Percentiles rank a stretch among this genome's conserved stretches.
phyloP scores from a whole-genome alignment of 176 grass and related monocot genomes.

The Oryza officinalis region DNA sequence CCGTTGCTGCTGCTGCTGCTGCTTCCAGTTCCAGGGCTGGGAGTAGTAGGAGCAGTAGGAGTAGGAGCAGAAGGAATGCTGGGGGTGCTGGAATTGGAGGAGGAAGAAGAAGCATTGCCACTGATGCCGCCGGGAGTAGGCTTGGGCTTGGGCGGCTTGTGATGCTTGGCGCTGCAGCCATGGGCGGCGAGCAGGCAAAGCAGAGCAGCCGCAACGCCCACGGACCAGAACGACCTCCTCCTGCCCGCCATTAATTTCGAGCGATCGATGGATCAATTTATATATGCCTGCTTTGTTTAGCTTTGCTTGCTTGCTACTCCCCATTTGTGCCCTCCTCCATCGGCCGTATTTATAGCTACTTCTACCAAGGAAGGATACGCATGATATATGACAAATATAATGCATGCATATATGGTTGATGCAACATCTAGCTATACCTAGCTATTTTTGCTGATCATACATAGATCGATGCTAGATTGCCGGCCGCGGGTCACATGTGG shows the following conservation, averaged over 20 bases:
- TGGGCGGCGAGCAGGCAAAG: conserved; percentile 21
- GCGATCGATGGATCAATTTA: not conserved
- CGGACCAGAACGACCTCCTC: not conserved
- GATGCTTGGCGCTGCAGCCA: conserved; percentile 14
- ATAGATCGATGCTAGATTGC: not conserved
- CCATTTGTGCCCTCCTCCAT: not conserved
- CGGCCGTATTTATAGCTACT: not conserved
- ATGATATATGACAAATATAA: not conserved
- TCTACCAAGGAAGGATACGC: not conserved
- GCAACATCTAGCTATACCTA: not conserved
- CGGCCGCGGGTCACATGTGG: not conserved
- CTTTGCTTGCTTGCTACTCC: not conserved
- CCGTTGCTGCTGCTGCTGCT: not conserved
- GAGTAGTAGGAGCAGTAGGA: no score
- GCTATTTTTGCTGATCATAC: not conserved
- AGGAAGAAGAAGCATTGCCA: not conserved
- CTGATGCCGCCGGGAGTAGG: not conserved
- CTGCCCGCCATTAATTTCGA: not conserved
- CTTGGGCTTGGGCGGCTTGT: not conserved
- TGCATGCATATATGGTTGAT: not conserved
- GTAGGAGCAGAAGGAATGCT: not conserved
- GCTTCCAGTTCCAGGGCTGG: not conserved
- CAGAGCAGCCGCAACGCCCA: conserved; percentile 11
- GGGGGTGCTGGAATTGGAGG: not conserved
- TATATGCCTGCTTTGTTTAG: no score